A percentile compares a stretch with the other conserved stretches of the same genome.
phyloP scores from a whole-genome alignment of 1,284 basidiomycete species.

The Phlebopus sp. region DNA sequence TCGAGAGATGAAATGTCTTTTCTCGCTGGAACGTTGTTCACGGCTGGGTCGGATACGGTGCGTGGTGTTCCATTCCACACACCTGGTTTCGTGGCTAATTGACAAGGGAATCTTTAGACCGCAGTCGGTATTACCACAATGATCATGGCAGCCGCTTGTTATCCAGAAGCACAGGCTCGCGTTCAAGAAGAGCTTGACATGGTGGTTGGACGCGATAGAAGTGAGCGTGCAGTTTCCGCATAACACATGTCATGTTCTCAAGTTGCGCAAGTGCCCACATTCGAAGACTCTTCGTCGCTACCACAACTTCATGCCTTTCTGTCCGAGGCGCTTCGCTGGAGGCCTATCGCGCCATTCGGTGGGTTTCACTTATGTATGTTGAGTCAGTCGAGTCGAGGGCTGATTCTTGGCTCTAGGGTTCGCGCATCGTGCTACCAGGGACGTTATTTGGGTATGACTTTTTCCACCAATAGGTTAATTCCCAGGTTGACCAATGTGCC shows the following conservation, averaged over 20 bases:
- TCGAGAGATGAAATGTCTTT: constrained; percentile 56
- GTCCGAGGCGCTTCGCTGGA: constrained; percentile 60
- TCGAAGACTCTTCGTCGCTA: constrained; percentile 47
- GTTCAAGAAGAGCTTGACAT: constrained; percentile 62
- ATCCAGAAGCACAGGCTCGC: constrained; percentile 50
- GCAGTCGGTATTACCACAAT: constrained; percentile 55
- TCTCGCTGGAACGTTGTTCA: constrained; percentile 60
- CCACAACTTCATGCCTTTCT: constrained; percentile 60
- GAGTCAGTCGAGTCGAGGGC: not conserved
- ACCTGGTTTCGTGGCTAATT: not conserved
- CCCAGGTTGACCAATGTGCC: not conserved
- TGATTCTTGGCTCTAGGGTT: constrained; percentile 37
- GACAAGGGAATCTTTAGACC: constrained; percentile 32
- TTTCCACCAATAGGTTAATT: not conserved
- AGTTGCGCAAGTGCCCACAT: constrained; percentile 41
- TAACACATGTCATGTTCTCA: not conserved
- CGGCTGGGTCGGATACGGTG: constrained; percentile 58
- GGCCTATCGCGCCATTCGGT: constrained; percentile 55
- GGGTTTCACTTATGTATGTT: not conserved
- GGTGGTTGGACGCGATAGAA: constrained; percentile 49
- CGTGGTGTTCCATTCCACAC: not conserved
- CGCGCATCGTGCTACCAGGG: constrained; percentile 54
- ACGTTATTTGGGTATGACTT: constrained; percentile 53
- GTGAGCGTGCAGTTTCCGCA: constrained; percentile 31
- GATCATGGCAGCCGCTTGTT: constrained; percentile 61